phyloP scores from a whole-genome alignment of 306 rosid genomes.

The Carpinus fangiana region DNA sequence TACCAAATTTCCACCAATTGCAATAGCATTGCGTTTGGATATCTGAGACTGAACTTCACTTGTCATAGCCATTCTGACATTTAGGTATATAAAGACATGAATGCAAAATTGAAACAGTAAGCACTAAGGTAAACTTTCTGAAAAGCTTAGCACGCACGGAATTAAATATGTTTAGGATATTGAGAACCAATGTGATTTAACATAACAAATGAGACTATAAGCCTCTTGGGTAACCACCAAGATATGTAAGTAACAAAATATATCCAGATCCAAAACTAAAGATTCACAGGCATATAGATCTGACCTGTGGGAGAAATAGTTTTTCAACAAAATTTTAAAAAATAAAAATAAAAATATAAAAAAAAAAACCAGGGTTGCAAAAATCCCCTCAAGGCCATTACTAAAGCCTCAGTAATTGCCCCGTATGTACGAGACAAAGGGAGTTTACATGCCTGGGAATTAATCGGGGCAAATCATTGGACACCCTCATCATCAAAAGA shows the following conservation, averaged over 20 bases:
- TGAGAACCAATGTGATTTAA: conserved; percentile 5
- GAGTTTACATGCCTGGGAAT: too few relatives aligned
- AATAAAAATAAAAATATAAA: too few relatives aligned
- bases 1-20: conserved; percentile 78
- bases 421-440: too few relatives aligned
- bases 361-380: background rate
- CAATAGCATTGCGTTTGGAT: conserved; percentile 64
- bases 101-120: conserved; percentile 21
- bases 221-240: background rate
- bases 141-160: background rate
- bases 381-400: too few relatives aligned
- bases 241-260: background rate
- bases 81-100: conserved; percentile 33
- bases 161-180: conserved; percentile 4
- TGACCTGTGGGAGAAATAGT: background rate
- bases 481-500: too few relatives aligned
- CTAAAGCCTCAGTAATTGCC: too few relatives aligned
- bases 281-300: background rate
- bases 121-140: background rate
- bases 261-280: background rate
- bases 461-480: too few relatives aligned
- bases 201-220: background rate
- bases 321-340: background rate
- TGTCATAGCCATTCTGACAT: conserved; percentile 91
- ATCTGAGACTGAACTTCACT: conserved; percentile 83